These are phyloP conservation scores for Aegle marmelos DNA, from an alignment of 345 rosid genomes.

Conservation along the genomic window DNA sequence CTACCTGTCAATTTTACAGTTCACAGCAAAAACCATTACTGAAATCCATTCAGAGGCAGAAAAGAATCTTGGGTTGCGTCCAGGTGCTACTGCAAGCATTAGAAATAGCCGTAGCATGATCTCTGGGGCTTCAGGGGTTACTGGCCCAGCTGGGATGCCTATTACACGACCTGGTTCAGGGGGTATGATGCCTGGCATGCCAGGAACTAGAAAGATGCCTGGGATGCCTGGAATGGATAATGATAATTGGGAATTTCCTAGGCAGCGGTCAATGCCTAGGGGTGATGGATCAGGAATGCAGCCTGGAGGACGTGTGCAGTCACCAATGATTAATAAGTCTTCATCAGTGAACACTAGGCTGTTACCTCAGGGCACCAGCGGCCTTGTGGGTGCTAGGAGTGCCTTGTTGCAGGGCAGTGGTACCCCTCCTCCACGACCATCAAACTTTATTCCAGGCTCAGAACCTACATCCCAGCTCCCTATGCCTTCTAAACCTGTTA, in stretches of 20 bases:
- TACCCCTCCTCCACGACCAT: constrained; percentile 27
- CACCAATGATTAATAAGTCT: constrained; percentile 44
- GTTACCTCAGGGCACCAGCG: constrained; percentile 79
- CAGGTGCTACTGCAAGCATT: constrained; percentile 87
- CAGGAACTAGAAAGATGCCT: constrained; percentile 90
- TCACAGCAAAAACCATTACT: constrained; percentile 86
- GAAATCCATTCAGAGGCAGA: constrained; percentile 96
- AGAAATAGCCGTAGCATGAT: constrained; percentile 54
- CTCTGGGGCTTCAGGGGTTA: constrained; percentile 46
- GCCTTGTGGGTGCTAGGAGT: constrained; percentile 63
- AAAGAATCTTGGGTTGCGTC: constrained; percentile 82
- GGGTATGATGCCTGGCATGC: constrained; percentile 99
- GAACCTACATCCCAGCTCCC: constrained; percentile 33
- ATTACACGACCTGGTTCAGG: constrained; percentile 81
- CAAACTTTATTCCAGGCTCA: constrained; percentile 13
- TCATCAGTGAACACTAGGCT: constrained; percentile 56
- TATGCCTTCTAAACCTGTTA: constrained; percentile 23
- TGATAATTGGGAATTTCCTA: constrained; percentile 80
- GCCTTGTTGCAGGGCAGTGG: constrained; percentile 70
- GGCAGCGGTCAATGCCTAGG: constrained; percentile 69
- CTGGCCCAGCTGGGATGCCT: constrained; percentile 60
- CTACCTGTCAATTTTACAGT: constrained; percentile 38
- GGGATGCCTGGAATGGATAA: constrained; percentile 83
- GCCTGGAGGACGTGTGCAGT: constrained; percentile 41
- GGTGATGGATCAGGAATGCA: constrained; percentile 62